Evolutionary conservation across 371 early-diverging fungal species (phyloP), one percentile per base, ranked within the genome.

Genomic region (Circinella minor): DNA sequence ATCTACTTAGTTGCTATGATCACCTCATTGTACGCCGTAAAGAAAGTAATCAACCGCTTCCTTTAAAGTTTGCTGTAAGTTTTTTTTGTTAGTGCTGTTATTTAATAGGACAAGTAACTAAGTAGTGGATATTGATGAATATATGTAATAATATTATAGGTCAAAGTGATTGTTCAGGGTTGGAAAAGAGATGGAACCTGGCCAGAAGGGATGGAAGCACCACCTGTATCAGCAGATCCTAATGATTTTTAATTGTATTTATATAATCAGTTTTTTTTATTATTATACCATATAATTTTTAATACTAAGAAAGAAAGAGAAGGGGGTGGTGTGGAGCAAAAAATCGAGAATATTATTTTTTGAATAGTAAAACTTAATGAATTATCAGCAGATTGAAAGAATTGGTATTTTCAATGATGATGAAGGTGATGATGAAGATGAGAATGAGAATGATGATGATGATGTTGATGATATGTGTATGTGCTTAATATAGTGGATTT

Each of bases 111-210:
- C 27, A 27, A 27, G 27, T 27, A 27, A 27, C 27, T 27, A 27
- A 27, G 27, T 27, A 27, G 0, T 2, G 27, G 27, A 27, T 27
- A 27, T 27, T 27, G 27, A 27, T 27, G 27, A 27, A 27, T 27
- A 27, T 27, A 27, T 27, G 27, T 27, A 27, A 61, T 59, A 15
- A 20, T 68, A 34, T 20, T 14, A 20, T 20, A 69, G 69, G 61
- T 63, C n/a, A 37, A 47, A 17, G 48, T 69, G 46, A 27, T 69
- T 34, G 48, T 69, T 39, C 63, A 63, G 15, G 63, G 69, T 15
- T 69, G 69, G 69, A 69, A 69, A 36, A 15, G 47, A 20, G 69
- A 69, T 27, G 69, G 69, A 1, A 62, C 63, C n/a, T 69, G 69
- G 69, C 69, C 69, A 13, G 51, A 49, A 54, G 65, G 65, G 34